Conservation (phyloP, 23 red algal genomes). For the Gracilaria gracilis region DNA sequence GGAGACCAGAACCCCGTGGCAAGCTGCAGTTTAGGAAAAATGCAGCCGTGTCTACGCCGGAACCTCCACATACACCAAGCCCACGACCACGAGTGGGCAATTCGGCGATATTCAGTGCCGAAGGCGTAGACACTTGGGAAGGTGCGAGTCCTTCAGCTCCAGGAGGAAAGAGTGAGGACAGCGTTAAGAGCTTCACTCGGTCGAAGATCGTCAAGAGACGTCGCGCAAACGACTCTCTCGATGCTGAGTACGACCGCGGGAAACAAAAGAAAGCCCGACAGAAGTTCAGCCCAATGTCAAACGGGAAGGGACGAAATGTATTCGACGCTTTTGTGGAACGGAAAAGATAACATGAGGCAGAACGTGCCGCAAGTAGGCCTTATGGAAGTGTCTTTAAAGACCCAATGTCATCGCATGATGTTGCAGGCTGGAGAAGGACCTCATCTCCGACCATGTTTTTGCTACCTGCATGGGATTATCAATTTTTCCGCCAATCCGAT, state of each 20-base stretch:
- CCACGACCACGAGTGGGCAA: not conserved
- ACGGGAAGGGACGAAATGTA: conserved; percentile 17
- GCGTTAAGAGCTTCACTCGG: not conserved
- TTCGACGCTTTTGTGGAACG: conserved; percentile 21
- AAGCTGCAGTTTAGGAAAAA: conserved; percentile 3
- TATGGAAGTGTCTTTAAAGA: no score
- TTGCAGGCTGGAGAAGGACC: not conserved
- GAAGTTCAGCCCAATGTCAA: not conserved
- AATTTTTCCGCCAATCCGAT: not conserved
- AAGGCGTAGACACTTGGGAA: conserved; percentile 41
- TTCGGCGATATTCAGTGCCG: conserved; percentile 11
- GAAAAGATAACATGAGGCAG: conserved; percentile 1
- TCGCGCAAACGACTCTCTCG: conserved; percentile 42
- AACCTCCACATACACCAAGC: not conserved
- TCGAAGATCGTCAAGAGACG: conserved; percentile 41
- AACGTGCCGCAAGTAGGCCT: not conserved
- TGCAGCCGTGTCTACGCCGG: not conserved
- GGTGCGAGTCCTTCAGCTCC: not conserved
- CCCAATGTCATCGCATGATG: not conserved
- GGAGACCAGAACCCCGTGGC: not conserved
- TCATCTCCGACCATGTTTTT: not conserved
- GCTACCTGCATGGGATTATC: not conserved
- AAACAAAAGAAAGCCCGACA: conserved; percentile 47
- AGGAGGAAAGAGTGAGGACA: not conserved
- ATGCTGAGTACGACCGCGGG: conserved; percentile 64